Evolutionary conservation across 176 grass and related monocot genomes (phyloP).

Genomic region (Oryza glaberrima): DNA sequence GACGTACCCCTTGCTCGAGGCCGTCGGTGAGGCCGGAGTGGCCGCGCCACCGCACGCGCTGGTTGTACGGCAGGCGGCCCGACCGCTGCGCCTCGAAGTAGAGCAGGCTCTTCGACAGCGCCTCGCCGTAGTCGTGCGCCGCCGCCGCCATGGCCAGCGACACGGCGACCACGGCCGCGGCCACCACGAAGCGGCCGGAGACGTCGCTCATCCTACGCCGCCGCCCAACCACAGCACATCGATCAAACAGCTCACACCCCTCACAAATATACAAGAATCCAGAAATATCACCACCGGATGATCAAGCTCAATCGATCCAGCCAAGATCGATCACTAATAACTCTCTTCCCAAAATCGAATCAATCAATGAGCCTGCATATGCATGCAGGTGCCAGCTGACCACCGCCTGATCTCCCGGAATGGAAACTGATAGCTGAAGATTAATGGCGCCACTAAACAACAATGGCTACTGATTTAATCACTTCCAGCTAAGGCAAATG

Average conservation of each 20-base stretch:
- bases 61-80: slow-evolving; percentile 85
- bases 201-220: slow-evolving; percentile 45
- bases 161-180: not conserved
- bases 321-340: not conserved
- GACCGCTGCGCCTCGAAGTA: slow-evolving; percentile 99
- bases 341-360: not conserved
- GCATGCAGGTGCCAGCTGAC: not conserved
- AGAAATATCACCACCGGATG: not conserved
- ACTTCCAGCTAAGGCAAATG: slow-evolving; percentile 11
- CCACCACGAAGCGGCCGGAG: slow-evolving; percentile 37
- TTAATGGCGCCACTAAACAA: not conserved
- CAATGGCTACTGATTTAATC: slow-evolving; percentile 4
- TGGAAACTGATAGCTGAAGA: slow-evolving; percentile 14
- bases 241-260: not conserved
- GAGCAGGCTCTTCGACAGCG: slow-evolving; percentile 80
- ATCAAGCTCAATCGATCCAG: not conserved
- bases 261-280: not conserved
- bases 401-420: not conserved
- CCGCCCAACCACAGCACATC: not conserved
- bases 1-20: slow-evolving; percentile 76
- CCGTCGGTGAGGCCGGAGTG: slow-evolving; percentile 94
- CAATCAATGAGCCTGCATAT: not conserved
- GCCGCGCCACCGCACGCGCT: slow-evolving; percentile 78
- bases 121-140: slow-evolving; percentile 78
- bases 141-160: slow-evolving; percentile 27